These are phyloP conservation scores for Diaporthe batatas DNA, from an alignment of 2,329 filamentous ascomycete species.

Conservation along the genomic window DNA sequence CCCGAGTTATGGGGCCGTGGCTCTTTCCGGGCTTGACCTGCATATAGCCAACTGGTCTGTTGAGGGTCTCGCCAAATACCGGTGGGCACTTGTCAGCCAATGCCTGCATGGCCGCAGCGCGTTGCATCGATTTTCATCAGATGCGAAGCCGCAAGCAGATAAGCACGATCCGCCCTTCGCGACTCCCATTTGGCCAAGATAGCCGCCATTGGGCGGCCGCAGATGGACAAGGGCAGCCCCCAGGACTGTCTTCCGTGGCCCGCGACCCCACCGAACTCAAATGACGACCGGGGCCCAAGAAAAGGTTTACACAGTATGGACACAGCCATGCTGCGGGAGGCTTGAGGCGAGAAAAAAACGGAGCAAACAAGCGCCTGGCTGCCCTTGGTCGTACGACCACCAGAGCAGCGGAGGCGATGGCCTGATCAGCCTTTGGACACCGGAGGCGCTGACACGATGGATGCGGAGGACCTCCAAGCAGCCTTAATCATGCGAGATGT, in stretches of 20 bases:
- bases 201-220: conserved; percentile 38
- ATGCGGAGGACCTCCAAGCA: background rate
- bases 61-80: conserved; percentile 24
- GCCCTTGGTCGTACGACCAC: conserved; percentile 27
- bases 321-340: conserved; percentile 2
- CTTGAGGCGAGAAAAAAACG: conserved; percentile 14
- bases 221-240: conserved; percentile 28
- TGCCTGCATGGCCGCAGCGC: conserved; percentile 27
- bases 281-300: conserved; percentile 24
- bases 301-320: conserved; percentile 26
- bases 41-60: conserved; percentile 28
- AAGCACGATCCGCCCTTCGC: conserved; percentile 28
- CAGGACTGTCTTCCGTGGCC: conserved; percentile 29
- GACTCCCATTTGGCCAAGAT: conserved; percentile 34
- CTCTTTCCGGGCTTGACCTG: conserved; percentile 12
- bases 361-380: conserved; percentile 26
- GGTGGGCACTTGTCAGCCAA: conserved; percentile 32
- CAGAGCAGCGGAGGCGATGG: conserved; percentile 7
- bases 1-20: conserved; percentile 1
- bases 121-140: conserved; percentile 24
- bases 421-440: conserved; percentile 21
- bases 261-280: conserved; percentile 35
- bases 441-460: background rate
- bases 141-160: conserved; percentile 28
- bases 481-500: conserved; percentile 31